phyloP scores from a whole-genome alignment of 2,329 filamentous ascomycete species.

The Fonsecaea pedrosoi region DNA sequence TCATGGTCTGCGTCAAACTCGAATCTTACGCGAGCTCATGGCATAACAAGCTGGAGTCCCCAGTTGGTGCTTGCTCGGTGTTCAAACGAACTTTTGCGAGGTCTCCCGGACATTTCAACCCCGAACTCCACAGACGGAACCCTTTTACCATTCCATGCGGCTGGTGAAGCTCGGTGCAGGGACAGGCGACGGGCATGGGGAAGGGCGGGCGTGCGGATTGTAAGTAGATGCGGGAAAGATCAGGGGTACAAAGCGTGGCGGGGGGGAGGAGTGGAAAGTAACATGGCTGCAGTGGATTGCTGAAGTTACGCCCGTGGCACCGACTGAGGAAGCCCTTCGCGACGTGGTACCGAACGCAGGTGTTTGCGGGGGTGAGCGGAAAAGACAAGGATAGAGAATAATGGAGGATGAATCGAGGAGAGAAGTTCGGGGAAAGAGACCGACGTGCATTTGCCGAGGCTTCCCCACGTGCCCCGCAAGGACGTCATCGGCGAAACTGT shows the following conservation, averaged over 20 bases:
- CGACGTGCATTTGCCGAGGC: slow-evolving; percentile 6
- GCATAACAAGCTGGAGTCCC: not conserved
- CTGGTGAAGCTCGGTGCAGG: slow-evolving; percentile 1
- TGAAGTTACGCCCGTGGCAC: not conserved
- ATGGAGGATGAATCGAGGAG: not conserved
- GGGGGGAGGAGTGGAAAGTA: not conserved
- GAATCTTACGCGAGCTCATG: slow-evolving; percentile 12
- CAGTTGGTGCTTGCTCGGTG: slow-evolving; percentile 19
- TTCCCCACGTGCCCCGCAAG: not conserved
- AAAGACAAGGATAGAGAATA: not conserved
- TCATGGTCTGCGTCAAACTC: slow-evolving; percentile 6
- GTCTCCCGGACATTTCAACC: slow-evolving; percentile 9
- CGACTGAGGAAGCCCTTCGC: not conserved
- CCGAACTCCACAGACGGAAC: slow-evolving; percentile 21
- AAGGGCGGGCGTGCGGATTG: not conserved
- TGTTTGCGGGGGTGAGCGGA: slow-evolving; percentile 6
- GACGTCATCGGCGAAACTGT: not conserved
- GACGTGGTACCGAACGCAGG: not conserved
- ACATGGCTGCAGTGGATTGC: not conserved
- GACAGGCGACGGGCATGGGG: slow-evolving; percentile 10
- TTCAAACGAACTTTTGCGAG: slow-evolving; percentile 8
- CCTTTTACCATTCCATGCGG: not conserved
- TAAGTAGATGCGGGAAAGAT: slow-evolving; percentile 9
- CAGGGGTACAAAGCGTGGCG: slow-evolving; percentile 5
- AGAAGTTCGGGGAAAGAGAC: not conserved